Base-by-base conservation (phyloP, 805 yeast genomes). In the Saccharomycopsis lassenensis region DNA sequence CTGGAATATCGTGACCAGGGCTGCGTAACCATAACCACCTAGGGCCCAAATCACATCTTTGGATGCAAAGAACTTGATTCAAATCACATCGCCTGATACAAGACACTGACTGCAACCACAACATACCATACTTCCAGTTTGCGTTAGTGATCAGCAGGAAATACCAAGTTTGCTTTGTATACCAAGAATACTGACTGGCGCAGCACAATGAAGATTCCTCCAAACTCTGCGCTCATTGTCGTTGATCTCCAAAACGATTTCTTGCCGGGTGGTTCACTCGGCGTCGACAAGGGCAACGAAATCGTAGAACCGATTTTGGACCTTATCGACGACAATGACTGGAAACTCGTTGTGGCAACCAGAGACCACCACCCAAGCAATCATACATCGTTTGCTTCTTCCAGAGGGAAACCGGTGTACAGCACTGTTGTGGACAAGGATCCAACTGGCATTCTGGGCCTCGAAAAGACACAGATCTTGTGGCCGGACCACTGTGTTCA, bases 401-500 rank as follows among this genome's bases (percentile, higher is more conserved):
- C n/a, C n/a, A n/a, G n/a, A n/a, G n/a, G n/a, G n/a, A n/a, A 69
- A 66, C 31, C 86, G 85, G 49, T 52, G 46, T 24, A 55, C 44
- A 18, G 39, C 53, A 2, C 81, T 86, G 2, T 86, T 63, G 49
- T 49, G 0, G 56, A 51, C 10, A 40, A 44, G 1, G 60, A 58
- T 39, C 40, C 44, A 1, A 37, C 36, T 2, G 52, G 57, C 0
- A 56, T 57, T 15, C 23, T 49, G 19, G 46, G 52, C 3, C 37
- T 28, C 19, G 26, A 12, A 2, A 46, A 44, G 26, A 30, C 42
- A 3, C 75, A 74, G 44, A 63, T 67, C 0, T 63, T 85, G 3
- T 87, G 96, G 96, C 96, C 97, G 0, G 87, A 71, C 37, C 97
- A 87, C 52, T 87, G 96, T 55, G 71, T 87, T 11, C 87, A 83